Conservation (phyloP, 2,329 filamentous ascomycete species). For the Monilinia aucupariae region DNA sequence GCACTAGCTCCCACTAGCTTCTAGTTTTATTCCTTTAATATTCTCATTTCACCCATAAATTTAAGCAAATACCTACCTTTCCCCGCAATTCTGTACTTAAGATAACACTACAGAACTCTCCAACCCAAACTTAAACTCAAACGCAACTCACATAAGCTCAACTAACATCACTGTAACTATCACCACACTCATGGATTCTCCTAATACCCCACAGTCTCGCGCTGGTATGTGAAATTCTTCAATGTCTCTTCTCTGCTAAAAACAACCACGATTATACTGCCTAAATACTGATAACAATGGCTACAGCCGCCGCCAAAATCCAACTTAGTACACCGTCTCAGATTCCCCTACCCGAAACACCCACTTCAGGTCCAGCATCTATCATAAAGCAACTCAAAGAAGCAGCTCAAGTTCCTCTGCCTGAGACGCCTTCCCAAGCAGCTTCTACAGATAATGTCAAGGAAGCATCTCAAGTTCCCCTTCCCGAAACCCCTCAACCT, state of each 20-base stretch:
- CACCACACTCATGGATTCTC: background rate
- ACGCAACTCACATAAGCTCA: background rate
- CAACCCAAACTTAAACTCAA: too few species aligned
- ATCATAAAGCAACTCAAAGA: too few species aligned
- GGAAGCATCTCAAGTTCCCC: background rate
- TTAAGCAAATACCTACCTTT: too few species aligned
- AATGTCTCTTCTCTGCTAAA: background rate
- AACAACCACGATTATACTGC: too few species aligned
- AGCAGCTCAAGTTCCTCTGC: background rate
- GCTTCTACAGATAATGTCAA: background rate
- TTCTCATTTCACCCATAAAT: too few species aligned
- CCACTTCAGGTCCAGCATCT: background rate
- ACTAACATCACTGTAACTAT: background rate
- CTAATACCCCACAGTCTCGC: background rate
- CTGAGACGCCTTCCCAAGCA: background rate
- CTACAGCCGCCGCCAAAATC: rapidly evolving
- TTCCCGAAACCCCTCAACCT: background rate
- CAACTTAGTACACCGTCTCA: background rate
- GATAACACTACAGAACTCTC: too few species aligned
- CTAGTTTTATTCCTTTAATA: too few species aligned
- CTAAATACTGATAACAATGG: background rate
- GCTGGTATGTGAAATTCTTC: background rate
- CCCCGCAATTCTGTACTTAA: too few species aligned
- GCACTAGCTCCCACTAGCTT: too few species aligned
- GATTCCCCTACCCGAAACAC: background rate